These are phyloP conservation scores for Catunica adiposa DNA, from an alignment of 2,329 filamentous ascomycete species.

Conservation along the genomic window DNA sequence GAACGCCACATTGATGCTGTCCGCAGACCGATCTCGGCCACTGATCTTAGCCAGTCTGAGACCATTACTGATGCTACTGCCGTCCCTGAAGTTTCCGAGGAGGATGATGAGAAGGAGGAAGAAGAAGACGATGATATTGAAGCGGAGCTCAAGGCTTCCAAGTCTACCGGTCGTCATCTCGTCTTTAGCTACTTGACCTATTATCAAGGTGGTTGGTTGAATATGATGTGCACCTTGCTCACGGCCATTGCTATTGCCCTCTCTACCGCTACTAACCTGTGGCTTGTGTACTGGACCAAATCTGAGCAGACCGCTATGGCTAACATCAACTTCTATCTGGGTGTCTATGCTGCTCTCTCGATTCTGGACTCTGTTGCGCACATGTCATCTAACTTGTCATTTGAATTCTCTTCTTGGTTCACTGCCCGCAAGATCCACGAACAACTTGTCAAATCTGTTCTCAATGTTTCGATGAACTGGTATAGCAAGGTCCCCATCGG, in stretches of 20 bases:
- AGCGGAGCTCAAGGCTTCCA: conserved; percentile 12
- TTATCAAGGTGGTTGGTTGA: conserved; percentile 10
- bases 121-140: conserved; percentile 13
- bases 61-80: not conserved
- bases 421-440: conserved; percentile 37
- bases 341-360: conserved; percentile 33
- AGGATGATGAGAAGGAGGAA: not conserved
- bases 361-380: conserved; percentile 28
- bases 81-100: not conserved
- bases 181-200: conserved; percentile 28
- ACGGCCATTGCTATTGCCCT: conserved; percentile 10
- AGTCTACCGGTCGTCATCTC: conserved; percentile 13
- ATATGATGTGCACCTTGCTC: conserved; percentile 4
- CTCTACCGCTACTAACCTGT: conserved; percentile 19
- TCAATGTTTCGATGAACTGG: conserved; percentile 39
- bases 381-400: conserved; percentile 28
- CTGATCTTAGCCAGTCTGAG: conserved; percentile 18
- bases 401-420: conserved; percentile 40
- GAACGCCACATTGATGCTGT: conserved; percentile 31
- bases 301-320: conserved; percentile 23
- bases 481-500: conserved; percentile 37
- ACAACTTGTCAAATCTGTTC: conserved; percentile 33
- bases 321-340: conserved; percentile 34
- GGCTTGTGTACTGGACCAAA: conserved; percentile 32
- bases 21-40: conserved; percentile 20